Conservation (phyloP, 192 early-diverging fungal species). For the Phlyctochytrium bullatum region DNA sequence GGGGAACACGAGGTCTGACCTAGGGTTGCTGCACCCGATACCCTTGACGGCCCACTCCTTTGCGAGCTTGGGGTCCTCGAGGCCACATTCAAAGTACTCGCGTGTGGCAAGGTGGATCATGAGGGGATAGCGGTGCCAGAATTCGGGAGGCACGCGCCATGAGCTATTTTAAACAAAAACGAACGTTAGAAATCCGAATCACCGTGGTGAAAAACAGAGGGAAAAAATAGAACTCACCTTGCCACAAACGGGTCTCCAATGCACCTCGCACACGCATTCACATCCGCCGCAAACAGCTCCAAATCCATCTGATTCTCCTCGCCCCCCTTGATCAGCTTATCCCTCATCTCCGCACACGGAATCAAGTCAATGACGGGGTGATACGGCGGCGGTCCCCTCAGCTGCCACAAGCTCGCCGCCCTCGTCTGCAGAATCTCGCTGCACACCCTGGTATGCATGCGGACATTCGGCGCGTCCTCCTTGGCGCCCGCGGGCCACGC, state of each 20-base stretch:
- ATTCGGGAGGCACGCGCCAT: neutral
- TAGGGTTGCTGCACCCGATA: neutral
- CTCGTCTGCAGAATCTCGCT: neutral
- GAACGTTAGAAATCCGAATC: too few relatives aligned
- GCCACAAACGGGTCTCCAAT: slow-evolving; percentile 1
- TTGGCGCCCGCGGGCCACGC: neutral
- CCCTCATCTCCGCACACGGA: neutral
- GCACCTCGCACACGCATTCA: neutral
- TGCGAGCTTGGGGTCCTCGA: neutral
- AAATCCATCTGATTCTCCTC: neutral
- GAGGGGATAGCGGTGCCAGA: neutral
- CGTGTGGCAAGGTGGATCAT: neutral
- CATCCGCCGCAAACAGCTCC: neutral
- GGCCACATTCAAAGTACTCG: neutral
- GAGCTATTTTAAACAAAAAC: neutral
- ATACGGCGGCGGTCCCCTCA: neutral
- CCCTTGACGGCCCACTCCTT: slow-evolving; percentile 2
- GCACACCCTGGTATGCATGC: neutral
- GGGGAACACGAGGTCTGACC: neutral
- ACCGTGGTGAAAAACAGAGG: too few relatives aligned
- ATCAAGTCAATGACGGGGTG: neutral
- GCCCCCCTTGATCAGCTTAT: neutral
- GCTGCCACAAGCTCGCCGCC: neutral
- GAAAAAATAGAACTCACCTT: neutral
- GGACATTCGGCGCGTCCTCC: neutral